Conservation (phyloP, 768 basidiomycete genomes). For the Agaricus blazei region DNA sequence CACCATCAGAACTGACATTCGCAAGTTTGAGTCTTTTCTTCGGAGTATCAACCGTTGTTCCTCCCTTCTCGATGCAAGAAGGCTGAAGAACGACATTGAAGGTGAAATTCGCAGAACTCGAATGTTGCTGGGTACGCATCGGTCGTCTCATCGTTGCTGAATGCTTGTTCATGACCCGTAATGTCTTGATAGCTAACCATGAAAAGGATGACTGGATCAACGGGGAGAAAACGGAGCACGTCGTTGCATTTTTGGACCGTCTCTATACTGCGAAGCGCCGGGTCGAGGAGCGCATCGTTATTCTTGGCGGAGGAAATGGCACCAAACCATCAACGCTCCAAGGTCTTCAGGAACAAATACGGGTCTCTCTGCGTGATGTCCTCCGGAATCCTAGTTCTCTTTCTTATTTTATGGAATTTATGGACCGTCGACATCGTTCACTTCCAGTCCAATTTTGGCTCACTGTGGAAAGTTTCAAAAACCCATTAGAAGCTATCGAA, state of each 20-base stretch:
- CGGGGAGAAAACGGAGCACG: conserved; percentile 78
- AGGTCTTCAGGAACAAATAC: conserved; percentile 40
- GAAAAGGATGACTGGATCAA: conserved; percentile 88
- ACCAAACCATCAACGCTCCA: conserved; percentile 36
- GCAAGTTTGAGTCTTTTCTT: conserved; percentile 89
- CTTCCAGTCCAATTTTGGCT: conserved; percentile 95
- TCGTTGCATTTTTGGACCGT: conserved; percentile 82
- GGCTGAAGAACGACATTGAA: conserved; percentile 88
- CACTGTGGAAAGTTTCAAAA: conserved; percentile 96
- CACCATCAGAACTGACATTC: conserved; percentile 73
- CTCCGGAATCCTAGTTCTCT: conserved; percentile 86
- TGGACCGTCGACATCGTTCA: conserved; percentile 86
- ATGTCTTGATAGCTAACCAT: conserved; percentile 54
- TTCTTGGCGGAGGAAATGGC: conserved; percentile 58
- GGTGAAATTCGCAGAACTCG: conserved; percentile 87
- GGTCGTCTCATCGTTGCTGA: background rate
- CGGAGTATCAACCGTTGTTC: conserved; percentile 78
- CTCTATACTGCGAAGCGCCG: conserved; percentile 85
- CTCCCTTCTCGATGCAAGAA: conserved; percentile 82
- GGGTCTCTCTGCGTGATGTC: conserved; percentile 68
- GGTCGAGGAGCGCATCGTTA: conserved; percentile 79
- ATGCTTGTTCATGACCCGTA: background rate
- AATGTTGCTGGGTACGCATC: conserved; percentile 54
- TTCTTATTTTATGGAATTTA: conserved; percentile 97
- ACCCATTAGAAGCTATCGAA: conserved; percentile 84